Evolutionary conservation across 2,329 filamentous ascomycete species (phyloP).

Genomic region (Penicillium hordei): DNA sequence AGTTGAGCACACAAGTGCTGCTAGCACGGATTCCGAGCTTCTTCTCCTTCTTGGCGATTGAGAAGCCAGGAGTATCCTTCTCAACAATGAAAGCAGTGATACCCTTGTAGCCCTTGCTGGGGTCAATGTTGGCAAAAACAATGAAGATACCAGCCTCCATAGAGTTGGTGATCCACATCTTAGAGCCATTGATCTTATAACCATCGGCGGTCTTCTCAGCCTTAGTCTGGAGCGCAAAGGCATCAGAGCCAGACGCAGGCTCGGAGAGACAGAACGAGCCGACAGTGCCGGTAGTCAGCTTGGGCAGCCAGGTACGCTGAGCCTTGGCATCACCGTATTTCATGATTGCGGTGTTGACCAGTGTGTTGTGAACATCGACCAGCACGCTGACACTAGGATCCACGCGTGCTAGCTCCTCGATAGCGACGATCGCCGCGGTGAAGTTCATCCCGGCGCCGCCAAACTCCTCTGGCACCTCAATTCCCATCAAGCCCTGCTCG

Average conservation of each 20-base stretch:
- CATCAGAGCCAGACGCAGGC: conserved; percentile 89
- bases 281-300: conserved; percentile 83
- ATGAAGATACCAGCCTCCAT: conserved; percentile 94
- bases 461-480: conserved; percentile 96
- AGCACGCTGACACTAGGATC: conserved; percentile 94
- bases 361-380: conserved; percentile 96
- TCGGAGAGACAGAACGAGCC: conserved; percentile 90
- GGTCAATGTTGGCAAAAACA: conserved; percentile 94
- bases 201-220: conserved; percentile 79
- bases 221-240: conserved; percentile 90
- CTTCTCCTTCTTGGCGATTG: conserved; percentile 99
- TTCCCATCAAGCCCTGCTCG: conserved; percentile 94
- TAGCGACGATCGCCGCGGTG: conserved; percentile 90
- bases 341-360: conserved; percentile 90
- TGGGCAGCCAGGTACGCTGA: conserved; percentile 86
- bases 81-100: conserved; percentile 96
- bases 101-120: conserved; percentile 89
- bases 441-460: conserved; percentile 99
- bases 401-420: conserved; percentile 91
- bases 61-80: conserved; percentile 84
- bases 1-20: conserved; percentile 95
- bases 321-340: conserved; percentile 76
- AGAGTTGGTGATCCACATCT: conserved; percentile 99
- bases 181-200: conserved; percentile 84
- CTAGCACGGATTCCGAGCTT: conserved; percentile 96